These are phyloP conservation scores for Magnolia kwangsiensis DNA, from an alignment of 164 flowering plant genomes.

Conservation along the genomic window DNA sequence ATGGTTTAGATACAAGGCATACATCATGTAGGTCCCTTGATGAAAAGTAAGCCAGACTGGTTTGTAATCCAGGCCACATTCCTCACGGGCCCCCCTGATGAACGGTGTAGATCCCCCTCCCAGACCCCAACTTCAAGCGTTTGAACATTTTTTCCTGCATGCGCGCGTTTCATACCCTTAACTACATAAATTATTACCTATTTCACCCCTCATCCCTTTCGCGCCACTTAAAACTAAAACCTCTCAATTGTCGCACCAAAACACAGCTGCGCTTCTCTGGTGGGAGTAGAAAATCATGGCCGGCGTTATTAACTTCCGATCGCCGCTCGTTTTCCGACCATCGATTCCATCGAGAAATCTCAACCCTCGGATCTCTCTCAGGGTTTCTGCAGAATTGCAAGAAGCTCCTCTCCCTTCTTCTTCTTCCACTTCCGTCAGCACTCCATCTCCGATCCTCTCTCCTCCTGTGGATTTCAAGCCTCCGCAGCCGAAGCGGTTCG, in stretches of 20 bases:
- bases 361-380: slow-evolving; percentile 3
- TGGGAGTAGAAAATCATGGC: slow-evolving; percentile 34
- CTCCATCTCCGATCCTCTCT: slow-evolving; percentile 27
- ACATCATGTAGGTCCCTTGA: too few relatives aligned
- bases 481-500: slow-evolving; percentile 73
- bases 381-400: slow-evolving; percentile 26
- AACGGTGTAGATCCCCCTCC: too few relatives aligned
- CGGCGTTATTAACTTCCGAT: slow-evolving; percentile 40
- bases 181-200: too few relatives aligned
- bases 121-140: too few relatives aligned
- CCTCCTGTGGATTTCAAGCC: slow-evolving; percentile 82
- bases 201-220: neutral
- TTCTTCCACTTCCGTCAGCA: slow-evolving; percentile 20
- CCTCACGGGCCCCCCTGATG: too few relatives aligned
- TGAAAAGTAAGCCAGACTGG: too few relatives aligned
- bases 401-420: slow-evolving; percentile 23
- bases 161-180: neutral
- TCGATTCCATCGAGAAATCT: slow-evolving; percentile 6
- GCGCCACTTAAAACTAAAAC: slow-evolving; percentile 2
- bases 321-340: slow-evolving; percentile 32
- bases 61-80: too few relatives aligned
- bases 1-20: too few relatives aligned
- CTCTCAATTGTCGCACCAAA: neutral
- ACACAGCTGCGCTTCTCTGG: neutral
- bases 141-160: too few relatives aligned